phyloP scores from a whole-genome alignment of 2,329 filamentous ascomycete genomes.

The Aspergillus aculeatinus region DNA sequence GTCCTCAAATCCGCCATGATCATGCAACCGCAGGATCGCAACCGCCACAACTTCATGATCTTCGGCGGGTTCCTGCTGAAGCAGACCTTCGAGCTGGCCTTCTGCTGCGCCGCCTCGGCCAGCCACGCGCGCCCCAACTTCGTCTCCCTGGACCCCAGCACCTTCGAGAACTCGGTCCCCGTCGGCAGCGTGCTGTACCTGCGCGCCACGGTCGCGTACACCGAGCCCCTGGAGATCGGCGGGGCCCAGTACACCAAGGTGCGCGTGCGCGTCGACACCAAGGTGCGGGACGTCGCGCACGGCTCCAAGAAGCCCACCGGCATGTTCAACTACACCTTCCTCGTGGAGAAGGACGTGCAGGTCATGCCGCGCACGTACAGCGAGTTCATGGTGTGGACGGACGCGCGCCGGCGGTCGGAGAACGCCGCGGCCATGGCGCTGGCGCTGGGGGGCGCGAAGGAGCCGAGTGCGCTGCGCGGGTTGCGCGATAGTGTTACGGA shows the following conservation, averaged over 20 bases:
- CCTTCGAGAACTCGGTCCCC: conserved; percentile 72
- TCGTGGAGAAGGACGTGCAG: conserved; percentile 62
- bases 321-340: conserved; percentile 74
- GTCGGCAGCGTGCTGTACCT: conserved; percentile 73
- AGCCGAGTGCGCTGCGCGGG: conserved; percentile 33
- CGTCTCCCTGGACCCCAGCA: conserved; percentile 70
- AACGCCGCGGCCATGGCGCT: conserved; percentile 48
- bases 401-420: conserved; percentile 57
- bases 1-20: conserved; percentile 66
- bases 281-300: conserved; percentile 71
- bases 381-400: conserved; percentile 66
- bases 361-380: conserved; percentile 65
- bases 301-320: conserved; percentile 66
- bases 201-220: conserved; percentile 70
- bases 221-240: conserved; percentile 51
- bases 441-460: conserved; percentile 29
- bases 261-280: conserved; percentile 69
- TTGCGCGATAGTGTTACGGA: conserved; percentile 42
- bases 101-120: conserved; percentile 71
- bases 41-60: conserved; percentile 73
- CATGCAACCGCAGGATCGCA: conserved; percentile 72
- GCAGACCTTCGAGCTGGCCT: conserved; percentile 73
- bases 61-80: conserved; percentile 74
- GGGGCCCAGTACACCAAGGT: conserved; percentile 56
- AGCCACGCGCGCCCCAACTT: conserved; percentile 69